These are phyloP conservation scores for Saussurea involucrata DNA, from an alignment of 129 eudicot genomes.

Conservation along the genomic window DNA sequence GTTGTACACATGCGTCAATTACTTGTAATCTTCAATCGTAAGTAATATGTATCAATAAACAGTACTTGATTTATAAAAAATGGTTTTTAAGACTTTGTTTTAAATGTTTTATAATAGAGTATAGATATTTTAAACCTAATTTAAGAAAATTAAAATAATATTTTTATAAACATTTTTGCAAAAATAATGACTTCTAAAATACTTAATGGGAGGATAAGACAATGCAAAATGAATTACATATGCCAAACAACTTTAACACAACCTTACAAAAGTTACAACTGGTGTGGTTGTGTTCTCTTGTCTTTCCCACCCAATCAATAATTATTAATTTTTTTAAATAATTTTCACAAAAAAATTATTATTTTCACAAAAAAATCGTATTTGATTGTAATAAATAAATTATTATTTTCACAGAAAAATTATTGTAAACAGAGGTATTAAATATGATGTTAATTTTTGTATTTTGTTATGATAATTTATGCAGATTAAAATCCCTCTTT, in stretches of 20 bases:
- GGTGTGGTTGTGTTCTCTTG: not conserved
- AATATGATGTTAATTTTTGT: not conserved
- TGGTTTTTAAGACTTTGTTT: too few species aligned
- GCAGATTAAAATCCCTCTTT: not conserved
- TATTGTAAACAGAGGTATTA: not conserved
- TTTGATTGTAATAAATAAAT: not conserved
- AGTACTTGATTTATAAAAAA: too few species aligned
- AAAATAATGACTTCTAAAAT: not conserved
- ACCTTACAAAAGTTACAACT: constrained; percentile 23
- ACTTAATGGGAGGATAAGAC: constrained; percentile 5
- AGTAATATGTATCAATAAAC: too few species aligned
- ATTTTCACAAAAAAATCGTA: too few species aligned
- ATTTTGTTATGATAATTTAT: not conserved
- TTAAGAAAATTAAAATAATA: not conserved
- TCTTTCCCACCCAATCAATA: not conserved
- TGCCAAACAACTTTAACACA: constrained; percentile 30
- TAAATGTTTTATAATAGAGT: too few species aligned
- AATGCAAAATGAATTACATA: constrained; percentile 4
- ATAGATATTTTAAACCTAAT: not conserved
- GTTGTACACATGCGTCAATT: too few species aligned
- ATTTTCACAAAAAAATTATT: too few species aligned
- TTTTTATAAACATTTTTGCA: not conserved
- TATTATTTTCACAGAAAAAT: not conserved
- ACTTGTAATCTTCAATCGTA: too few species aligned
- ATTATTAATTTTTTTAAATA: not conserved